Evolutionary conservation across 176 grass and related monocot genomes (phyloP), one percentile per base, ranked within the genome.

Genomic region (sorghum (Sorghum bicolor)): DNA sequence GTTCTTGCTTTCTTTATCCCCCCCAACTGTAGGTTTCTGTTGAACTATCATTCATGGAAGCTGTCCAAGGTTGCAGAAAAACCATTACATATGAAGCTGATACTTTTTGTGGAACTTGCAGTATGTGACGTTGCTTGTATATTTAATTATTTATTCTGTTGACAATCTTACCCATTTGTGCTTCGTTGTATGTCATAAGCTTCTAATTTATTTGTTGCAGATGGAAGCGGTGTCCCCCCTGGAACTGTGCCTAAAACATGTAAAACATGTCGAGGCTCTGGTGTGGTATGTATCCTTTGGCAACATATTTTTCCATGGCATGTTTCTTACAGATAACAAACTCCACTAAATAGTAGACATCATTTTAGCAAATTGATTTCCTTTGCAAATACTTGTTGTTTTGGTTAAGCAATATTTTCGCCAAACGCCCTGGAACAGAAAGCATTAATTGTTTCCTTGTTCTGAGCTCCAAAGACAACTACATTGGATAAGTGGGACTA

Each of bases 11-110:
- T 16, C 2, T 75, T 60, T 71, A 11, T 76, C 75, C 29, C 13
- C 19, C 22, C 45, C 43, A 68, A 64, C 58, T 88, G 31, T 84
- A 98, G 96, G 80, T 92, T 92, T 83, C 93, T 88, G 80, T 95
- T 58, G 93, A 98, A 83, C 33, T 98, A 53, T 95, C 91, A 80
- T 98, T 98, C 74, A 98, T 95, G 91, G 96, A 98, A 94, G 93
- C 96, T 80, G 89, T 98, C 26, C 91, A 95, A 90, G 96, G 96
- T 52, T 98, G 96, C 86, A 91, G 91, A 26, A 98, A 98, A 86
- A 92, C 80, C 19, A 80, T 98, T 80, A 88, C 82, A 70, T 98
- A 94, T 22, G 91, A 95, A 79, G 87, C 91, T 52, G 87, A 90
- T 83, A 77, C 93, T 73, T 75, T 83, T 31, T 98, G 96, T 80